phyloP scores from a whole-genome alignment of 1,284 basidiomycete genomes.

The Pascua sp. region DNA sequence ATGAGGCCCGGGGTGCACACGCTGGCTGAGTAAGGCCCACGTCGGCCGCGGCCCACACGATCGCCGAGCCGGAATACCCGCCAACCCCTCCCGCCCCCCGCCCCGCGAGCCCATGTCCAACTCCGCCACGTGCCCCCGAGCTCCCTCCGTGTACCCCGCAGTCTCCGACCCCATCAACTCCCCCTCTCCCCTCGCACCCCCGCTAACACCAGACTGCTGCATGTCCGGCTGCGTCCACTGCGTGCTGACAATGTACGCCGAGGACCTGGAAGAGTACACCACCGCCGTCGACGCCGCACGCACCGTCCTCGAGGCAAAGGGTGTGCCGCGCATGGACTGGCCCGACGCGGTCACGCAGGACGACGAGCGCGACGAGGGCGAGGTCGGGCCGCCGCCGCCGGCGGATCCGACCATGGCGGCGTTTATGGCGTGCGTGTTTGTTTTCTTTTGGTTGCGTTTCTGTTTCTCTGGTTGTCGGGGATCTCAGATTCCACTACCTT shows the following conservation, averaged over 20 bases:
- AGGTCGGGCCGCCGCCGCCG: background rate
- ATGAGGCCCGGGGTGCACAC: too few relatives aligned
- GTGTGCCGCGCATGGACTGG: slow-evolving; percentile 65
- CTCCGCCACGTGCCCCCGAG: too few relatives aligned
- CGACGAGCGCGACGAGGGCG: slow-evolving; percentile 12
- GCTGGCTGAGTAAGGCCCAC: too few relatives aligned
- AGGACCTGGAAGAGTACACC: slow-evolving; percentile 66
- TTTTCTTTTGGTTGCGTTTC: too few relatives aligned
- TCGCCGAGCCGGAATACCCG: too few relatives aligned
- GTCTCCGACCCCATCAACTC: too few relatives aligned
- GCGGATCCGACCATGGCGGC: slow-evolving; percentile 18
- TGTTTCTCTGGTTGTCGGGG: background rate
- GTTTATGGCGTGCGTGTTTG: slow-evolving; percentile 21
- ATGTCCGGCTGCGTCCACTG: slow-evolving; percentile 88
- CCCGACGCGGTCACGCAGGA: slow-evolving; percentile 50
- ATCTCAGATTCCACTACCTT: background rate
- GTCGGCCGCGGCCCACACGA: too few relatives aligned
- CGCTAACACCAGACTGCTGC: slow-evolving; percentile 65
- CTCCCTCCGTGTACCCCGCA: too few relatives aligned
- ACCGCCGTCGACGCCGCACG: slow-evolving; percentile 58
- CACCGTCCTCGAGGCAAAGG: slow-evolving; percentile 53
- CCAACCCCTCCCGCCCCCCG: background rate
- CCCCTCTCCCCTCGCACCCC: too few relatives aligned
- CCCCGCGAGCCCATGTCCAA: too few relatives aligned
- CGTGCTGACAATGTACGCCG: slow-evolving; percentile 80